Base-by-base conservation (phyloP, 352 stramenopile species). In the Globisporangium iwayamae region DNA sequence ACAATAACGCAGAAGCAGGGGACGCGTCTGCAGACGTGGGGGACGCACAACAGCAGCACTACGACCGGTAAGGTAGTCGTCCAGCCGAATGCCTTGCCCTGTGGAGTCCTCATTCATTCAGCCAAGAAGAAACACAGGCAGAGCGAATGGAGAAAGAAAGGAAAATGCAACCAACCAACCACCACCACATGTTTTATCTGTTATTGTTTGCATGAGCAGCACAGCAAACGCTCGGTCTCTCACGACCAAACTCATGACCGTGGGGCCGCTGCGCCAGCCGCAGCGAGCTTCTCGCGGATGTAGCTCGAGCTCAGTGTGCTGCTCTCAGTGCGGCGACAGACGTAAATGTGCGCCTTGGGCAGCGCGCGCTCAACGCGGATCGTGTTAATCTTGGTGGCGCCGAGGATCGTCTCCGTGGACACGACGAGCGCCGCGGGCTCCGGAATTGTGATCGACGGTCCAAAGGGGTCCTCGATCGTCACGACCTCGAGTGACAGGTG, bases 381-480 rank as follows among this genome's bases (percentile, higher is more conserved):
- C 54, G 71, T 74, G 63, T 95, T 96, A 57, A 96, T 96, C 70
- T 95, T 93, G 50, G 75, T 62, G n/a, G 81, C 87, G 30, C 85
- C 89, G 0, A 63, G 28, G 28, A 96, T 70, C 4, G 89, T 96
- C 63, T 96, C 89, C 28, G 83, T 93, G 16, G 86, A 96, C 11
- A 94, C 85, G 22, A 96, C 85, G 57, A 97, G 84, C 10, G 83
- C 84, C 18, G 83, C 74, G 13, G 85, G 62, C 32, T 85, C 75
- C 5, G 77, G 67, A n/a, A 94, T 73, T n/a, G 83, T 78, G 22
- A 94, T 89, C 13, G 91, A 74, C 1, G 91, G 89, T 1, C 91
- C 89, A 56, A 93, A 96, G 18, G 91, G 81, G 62, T 97, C 89
- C 48, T 85, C 67, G 62, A 97, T 89, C 43, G 78, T 87, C 28